phyloP scores from a whole-genome alignment of 1,139 yeast species.

The Suhomyces anneliseae region DNA sequence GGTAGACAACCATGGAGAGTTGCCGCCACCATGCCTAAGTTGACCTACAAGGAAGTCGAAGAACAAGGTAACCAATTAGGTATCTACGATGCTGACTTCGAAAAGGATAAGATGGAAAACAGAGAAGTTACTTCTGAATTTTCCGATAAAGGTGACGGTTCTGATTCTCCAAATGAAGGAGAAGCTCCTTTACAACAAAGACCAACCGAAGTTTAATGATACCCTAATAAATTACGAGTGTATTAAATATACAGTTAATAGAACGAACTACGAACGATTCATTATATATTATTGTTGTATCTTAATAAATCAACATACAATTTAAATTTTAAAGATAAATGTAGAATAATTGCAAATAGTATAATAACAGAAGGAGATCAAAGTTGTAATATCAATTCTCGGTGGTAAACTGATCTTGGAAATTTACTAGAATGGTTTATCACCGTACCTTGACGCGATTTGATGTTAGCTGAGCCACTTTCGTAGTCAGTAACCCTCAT shows the following conservation, averaged over 20 bases:
- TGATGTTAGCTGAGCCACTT: too few species aligned
- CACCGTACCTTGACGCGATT: too few species aligned
- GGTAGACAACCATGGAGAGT: constrained; percentile 50
- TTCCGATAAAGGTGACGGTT: constrained; percentile 19
- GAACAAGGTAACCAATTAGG: constrained; percentile 49
- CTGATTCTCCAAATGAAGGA: constrained; percentile 11
- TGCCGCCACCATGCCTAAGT: constrained; percentile 51
- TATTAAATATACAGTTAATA: neutral
- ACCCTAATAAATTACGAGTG: neutral
- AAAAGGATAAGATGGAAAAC: constrained; percentile 34
- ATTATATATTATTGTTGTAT: neutral
- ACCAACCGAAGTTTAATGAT: constrained; percentile 12
- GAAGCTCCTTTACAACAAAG: constrained; percentile 11
- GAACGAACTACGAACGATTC: neutral
- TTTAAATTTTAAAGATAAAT: too few species aligned
- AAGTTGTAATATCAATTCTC: too few species aligned
- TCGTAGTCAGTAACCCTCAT: too few species aligned
- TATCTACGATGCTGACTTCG: constrained; percentile 42
- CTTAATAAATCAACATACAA: too few species aligned
- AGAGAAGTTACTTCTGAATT: constrained; percentile 30
- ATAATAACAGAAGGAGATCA: too few species aligned
- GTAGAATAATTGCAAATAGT: too few species aligned
- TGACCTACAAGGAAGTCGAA: constrained; percentile 46
- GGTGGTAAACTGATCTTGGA: too few species aligned
- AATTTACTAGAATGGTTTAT: too few species aligned